Percentiles rank a stretch among this genome's conserved stretches.
Evolutionary conservation across 768 basidiomycete genomes (phyloP).

Genomic region (Nidularia pulvinata): DNA sequence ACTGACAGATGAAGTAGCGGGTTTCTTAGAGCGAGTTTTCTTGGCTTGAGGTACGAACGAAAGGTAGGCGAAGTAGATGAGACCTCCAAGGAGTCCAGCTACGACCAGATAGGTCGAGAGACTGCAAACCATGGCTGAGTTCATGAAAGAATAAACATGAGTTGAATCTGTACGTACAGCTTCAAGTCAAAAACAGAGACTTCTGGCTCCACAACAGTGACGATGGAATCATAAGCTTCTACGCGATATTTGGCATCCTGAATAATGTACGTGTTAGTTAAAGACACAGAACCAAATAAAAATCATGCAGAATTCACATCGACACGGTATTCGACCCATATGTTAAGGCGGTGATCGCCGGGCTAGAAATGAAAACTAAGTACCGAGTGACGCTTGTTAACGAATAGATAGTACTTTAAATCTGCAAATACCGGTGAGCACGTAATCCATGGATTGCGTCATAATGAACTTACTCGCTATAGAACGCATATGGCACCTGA

Average conservation of each 20-base stretch:
- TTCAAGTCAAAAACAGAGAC: slow-evolving; percentile 78
- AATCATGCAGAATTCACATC: slow-evolving; percentile 43
- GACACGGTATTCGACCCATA: slow-evolving; percentile 73
- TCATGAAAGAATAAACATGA: background rate
- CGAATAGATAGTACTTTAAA: slow-evolving; percentile 49
- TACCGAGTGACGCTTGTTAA: slow-evolving; percentile 2
- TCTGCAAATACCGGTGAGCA: slow-evolving; percentile 27
- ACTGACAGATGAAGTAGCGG: slow-evolving; percentile 40
- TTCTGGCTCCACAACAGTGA: slow-evolving; percentile 81
- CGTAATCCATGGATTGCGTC: slow-evolving; percentile 3
- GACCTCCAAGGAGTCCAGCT: slow-evolving; percentile 57
- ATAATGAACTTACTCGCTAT: slow-evolving; percentile 70
- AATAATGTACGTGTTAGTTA: background rate
- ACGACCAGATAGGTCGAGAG: slow-evolving; percentile 77
- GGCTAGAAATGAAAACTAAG: slow-evolving; percentile 39
- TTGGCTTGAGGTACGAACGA: slow-evolving; percentile 67
- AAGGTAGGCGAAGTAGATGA: slow-evolving; percentile 63
- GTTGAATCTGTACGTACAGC: slow-evolving; percentile 48
- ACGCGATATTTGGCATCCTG: slow-evolving; percentile 63
- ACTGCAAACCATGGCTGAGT: slow-evolving; percentile 17
- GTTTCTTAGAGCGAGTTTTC: slow-evolving; percentile 49
- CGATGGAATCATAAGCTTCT: slow-evolving; percentile 71
- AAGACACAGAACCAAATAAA: background rate
- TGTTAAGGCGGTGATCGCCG: slow-evolving; percentile 68
- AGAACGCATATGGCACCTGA: slow-evolving; percentile 69